Conservation (phyloP, 805 yeast genomes). For the Myxozyma kluyveri region DNA sequence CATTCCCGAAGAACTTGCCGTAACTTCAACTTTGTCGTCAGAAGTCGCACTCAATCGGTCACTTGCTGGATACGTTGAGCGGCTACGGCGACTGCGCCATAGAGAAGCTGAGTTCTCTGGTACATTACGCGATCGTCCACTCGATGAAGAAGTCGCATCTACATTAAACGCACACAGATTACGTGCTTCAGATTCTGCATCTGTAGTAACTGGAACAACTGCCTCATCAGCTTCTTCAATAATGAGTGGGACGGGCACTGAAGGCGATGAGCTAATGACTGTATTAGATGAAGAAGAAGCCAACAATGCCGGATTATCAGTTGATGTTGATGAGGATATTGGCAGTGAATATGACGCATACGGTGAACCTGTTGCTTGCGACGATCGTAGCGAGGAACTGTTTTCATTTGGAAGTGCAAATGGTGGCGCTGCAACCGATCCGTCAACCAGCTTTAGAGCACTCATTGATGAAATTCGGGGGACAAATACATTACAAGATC, state of each 20-base stretch:
- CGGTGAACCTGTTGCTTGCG: not conserved
- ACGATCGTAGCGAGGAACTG: not conserved
- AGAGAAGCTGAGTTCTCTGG: constrained; percentile 9
- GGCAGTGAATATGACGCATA: not conserved
- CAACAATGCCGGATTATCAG: not conserved
- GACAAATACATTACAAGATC: constrained; percentile 18
- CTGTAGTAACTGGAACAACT: not conserved
- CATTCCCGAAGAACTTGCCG: not conserved
- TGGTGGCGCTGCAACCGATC: not conserved
- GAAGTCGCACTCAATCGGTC: constrained; percentile 19
- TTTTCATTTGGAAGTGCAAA: not conserved
- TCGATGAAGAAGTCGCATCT: not conserved
- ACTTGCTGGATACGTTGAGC: constrained; percentile 19
- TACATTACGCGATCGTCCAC: not conserved
- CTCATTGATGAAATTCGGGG: constrained; percentile 21
- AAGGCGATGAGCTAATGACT: not conserved
- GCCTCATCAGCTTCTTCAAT: not conserved
- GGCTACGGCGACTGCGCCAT: constrained; percentile 33
- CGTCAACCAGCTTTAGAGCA: constrained; percentile 10
- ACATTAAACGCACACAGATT: not conserved
- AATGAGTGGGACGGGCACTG: not conserved
- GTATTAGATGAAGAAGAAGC: not conserved
- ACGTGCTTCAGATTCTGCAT: not conserved
- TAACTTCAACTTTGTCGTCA: constrained; percentile 4
- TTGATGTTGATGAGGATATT: not conserved